Percentiles rank a stretch among this genome's conserved stretches.
Conservation (phyloP, 106 monocot species). For the Phalaenopsis aphrodite region DNA sequence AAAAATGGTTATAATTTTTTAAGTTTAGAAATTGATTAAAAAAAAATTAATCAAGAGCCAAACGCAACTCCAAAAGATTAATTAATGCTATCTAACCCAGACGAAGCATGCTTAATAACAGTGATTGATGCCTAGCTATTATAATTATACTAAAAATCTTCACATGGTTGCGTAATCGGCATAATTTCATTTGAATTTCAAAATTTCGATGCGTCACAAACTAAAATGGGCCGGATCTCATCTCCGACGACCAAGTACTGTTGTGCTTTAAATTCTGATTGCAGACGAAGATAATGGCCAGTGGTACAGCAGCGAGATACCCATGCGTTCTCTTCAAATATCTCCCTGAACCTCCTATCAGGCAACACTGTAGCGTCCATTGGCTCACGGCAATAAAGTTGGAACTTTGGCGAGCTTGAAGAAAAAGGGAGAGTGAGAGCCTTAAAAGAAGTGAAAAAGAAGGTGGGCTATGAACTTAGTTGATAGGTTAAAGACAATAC, state of each 20-base stretch:
- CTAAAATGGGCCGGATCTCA: background rate
- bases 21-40: too few relatives aligned
- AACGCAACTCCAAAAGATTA: too few relatives aligned
- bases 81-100: too few relatives aligned
- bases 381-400: background rate
- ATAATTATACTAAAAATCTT: too few relatives aligned
- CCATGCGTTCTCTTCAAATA: constrained; percentile 3
- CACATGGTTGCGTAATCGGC: too few relatives aligned
- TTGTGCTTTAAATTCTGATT: constrained; percentile 3
- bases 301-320: constrained; percentile 14
- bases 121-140: too few relatives aligned
- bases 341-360: background rate
- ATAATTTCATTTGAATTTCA: too few relatives aligned
- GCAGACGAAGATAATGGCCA: background rate
- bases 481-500: too few relatives aligned
- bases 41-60: too few relatives aligned
- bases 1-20: too few relatives aligned
- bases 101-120: too few relatives aligned
- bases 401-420: background rate
- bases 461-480: background rate
- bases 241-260: background rate
- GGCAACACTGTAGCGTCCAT: background rate
- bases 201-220: too few relatives aligned
- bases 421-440: background rate
- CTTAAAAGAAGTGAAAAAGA: constrained; percentile 6